Conservation (phyloP, 345 rosid genomes). For the Dimocarpus longan region DNA sequence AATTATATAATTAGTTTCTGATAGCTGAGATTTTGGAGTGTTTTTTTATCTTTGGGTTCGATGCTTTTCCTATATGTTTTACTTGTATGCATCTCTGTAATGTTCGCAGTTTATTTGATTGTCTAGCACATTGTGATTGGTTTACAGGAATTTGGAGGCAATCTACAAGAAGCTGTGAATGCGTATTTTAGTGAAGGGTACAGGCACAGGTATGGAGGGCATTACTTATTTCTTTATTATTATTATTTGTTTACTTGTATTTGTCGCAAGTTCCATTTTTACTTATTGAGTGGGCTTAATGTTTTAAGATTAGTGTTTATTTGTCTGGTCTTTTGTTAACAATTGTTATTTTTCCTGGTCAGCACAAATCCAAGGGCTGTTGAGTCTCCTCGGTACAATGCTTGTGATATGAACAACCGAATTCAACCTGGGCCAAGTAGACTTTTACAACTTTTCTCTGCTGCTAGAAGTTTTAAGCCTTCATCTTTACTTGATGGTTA, state of each 20-base stretch:
- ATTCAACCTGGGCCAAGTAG: conserved; percentile 37
- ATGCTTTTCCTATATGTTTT: background rate
- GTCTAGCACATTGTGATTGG: conserved; percentile 22
- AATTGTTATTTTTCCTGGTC: conserved; percentile 20
- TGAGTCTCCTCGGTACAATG: conserved; percentile 35
- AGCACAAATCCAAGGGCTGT: conserved; percentile 45
- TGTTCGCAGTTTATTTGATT: conserved; percentile 3
- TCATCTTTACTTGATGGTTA: conserved; percentile 70
- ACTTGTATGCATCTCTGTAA: background rate
- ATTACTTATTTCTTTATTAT: conserved; percentile 1
- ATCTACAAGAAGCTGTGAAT: conserved; percentile 70
- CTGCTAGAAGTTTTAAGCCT: conserved; percentile 72
- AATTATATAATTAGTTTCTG: background rate
- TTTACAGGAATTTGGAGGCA: conserved; percentile 68
- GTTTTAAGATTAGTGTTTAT: background rate
- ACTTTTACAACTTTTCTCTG: conserved; percentile 57
- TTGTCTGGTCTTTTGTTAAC: conserved; percentile 6
- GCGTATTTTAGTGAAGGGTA: conserved; percentile 65
- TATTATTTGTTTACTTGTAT: background rate
- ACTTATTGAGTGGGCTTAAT: background rate
- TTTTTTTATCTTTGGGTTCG: background rate
- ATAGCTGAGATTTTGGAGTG: background rate
- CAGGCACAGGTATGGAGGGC: conserved; percentile 42
- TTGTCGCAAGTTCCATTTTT: background rate
- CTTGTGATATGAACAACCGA: conserved; percentile 37